These are phyloP conservation scores for Ampelomyces quisqualis DNA, from an alignment of 2,329 filamentous ascomycete genomes.

Conservation along the genomic window DNA sequence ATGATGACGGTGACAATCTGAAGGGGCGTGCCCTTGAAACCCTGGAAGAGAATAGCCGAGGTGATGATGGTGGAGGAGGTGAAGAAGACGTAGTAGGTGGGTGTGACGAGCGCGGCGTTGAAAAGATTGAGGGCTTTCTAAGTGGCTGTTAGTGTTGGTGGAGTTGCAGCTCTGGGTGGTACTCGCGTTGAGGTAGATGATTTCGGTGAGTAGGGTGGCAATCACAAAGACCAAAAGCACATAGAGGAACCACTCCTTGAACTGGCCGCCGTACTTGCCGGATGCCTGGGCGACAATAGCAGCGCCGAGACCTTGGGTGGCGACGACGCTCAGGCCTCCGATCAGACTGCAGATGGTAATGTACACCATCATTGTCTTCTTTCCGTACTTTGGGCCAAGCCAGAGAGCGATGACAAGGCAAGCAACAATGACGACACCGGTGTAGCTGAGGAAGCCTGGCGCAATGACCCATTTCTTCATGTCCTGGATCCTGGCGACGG, in stretches of 20 bases:
- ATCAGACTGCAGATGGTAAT: constrained; percentile 94
- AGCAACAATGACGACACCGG: constrained; percentile 77
- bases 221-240: constrained; percentile 89
- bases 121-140: constrained; percentile 98
- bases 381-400: constrained; percentile 83
- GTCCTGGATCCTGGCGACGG: constrained; percentile 83
- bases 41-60: constrained; percentile 86
- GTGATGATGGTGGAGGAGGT: constrained; percentile 94
- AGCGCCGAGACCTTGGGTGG: constrained; percentile 87
- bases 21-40: constrained; percentile 82
- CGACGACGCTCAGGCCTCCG: constrained; percentile 90
- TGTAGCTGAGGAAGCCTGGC: constrained; percentile 82
- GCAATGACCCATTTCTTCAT: constrained; percentile 87
- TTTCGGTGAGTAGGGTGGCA: constrained; percentile 84
- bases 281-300: constrained; percentile 84
- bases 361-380: constrained; percentile 97
- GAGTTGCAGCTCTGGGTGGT: neutral
- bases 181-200: constrained; percentile 92
- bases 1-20: constrained; percentile 87
- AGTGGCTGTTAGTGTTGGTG: constrained; percentile 34
- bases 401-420: constrained; percentile 73
- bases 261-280: constrained; percentile 71
- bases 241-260: constrained; percentile 97
- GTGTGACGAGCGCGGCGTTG: constrained; percentile 94
- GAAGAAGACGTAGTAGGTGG: constrained; percentile 98